These are phyloP conservation scores for Phytophthora cactorum DNA, from an alignment of 352 stramenopile species.

Conservation along the genomic window DNA sequence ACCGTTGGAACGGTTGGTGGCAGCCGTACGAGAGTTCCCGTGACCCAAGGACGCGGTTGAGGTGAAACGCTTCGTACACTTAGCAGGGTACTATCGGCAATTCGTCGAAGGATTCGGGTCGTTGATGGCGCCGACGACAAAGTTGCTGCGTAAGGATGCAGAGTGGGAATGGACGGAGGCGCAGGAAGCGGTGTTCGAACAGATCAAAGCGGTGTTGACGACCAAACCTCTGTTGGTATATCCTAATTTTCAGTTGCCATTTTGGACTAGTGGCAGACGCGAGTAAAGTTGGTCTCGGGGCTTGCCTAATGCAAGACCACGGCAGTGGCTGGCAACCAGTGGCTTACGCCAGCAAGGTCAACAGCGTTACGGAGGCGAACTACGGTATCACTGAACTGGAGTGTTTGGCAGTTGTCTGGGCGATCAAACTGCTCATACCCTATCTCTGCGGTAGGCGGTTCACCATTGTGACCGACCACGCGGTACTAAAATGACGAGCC, in stretches of 20 bases:
- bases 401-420: not conserved
- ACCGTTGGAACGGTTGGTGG: not conserved
- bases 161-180: slow-evolving; percentile 2
- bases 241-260: not conserved
- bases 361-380: not conserved
- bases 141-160: not conserved
- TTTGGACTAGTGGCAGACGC: not conserved
- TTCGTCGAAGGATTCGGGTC: too few species aligned
- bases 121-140: slow-evolving; percentile 1
- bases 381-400: not conserved
- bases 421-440: not conserved
- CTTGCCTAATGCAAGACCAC: slow-evolving; percentile 3
- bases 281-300: not conserved
- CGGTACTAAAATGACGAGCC: not conserved
- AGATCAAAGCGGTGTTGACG: not conserved
- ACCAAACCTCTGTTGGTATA: not conserved
- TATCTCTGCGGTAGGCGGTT: not conserved
- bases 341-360: slow-evolving; percentile 6
- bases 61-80: slow-evolving; percentile 1
- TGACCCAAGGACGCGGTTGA: not conserved
- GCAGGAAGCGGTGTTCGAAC: not conserved
- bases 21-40: not conserved
- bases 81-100: slow-evolving; percentile 1
- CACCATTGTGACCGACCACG: not conserved
- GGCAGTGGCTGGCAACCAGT: not conserved